phyloP scores from a whole-genome alignment of 169 alveolate species.

The Cyclospora cayetanensis region DNA sequence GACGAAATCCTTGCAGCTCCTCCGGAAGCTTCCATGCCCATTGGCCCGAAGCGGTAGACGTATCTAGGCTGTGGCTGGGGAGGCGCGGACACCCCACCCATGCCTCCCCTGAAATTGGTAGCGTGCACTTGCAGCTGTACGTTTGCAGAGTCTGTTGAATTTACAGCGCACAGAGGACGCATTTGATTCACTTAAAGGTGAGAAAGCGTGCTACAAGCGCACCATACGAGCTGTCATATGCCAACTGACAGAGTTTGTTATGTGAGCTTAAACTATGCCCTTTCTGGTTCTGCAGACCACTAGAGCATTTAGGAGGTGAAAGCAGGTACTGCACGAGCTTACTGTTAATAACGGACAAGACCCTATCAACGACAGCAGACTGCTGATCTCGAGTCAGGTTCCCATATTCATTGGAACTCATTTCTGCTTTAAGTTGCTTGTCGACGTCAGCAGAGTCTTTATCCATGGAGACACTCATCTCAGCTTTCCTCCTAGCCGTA shows the following conservation, averaged over 20 bases:
- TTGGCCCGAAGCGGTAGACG: neutral
- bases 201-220: too few species aligned
- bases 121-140: neutral
- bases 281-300: too few species aligned
- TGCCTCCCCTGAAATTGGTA: too few species aligned
- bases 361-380: neutral
- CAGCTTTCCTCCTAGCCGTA: neutral
- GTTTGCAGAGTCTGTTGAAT: neutral
- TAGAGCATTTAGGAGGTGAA: too few species aligned
- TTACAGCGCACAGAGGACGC: too few species aligned
- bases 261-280: too few species aligned
- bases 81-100: neutral
- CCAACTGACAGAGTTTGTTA: too few species aligned
- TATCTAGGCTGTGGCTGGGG: neutral
- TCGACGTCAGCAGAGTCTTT: neutral
- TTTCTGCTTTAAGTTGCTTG: neutral
- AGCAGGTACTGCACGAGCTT: too few species aligned
- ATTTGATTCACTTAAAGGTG: too few species aligned
- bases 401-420: neutral
- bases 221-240: too few species aligned
- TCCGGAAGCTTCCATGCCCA: neutral
- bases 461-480: neutral
- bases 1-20: neutral
- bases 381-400: neutral
- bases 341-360: neutral